Conservation (phyloP, 805 yeast species). For the Suhomyces canberraensis region DNA sequence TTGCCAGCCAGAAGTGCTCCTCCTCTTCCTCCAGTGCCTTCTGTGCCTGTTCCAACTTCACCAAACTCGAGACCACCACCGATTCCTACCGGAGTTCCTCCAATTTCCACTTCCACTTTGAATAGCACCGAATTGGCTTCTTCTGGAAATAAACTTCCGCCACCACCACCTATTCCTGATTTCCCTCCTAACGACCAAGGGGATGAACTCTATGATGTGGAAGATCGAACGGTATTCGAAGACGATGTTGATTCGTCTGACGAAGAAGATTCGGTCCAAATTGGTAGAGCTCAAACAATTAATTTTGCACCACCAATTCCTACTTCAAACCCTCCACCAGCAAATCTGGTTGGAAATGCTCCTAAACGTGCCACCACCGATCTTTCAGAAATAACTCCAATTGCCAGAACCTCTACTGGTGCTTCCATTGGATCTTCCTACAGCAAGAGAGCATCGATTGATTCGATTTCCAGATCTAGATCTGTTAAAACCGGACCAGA, state of each 20-base stretch:
- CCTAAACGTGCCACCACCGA: constrained; percentile 16
- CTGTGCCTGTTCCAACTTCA: constrained; percentile 9
- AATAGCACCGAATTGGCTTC: constrained; percentile 4
- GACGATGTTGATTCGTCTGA: constrained; percentile 12
- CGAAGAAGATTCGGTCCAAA: constrained; percentile 27
- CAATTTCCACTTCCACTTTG: constrained; percentile 4
- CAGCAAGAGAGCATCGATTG: constrained; percentile 13
- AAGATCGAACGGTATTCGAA: constrained; percentile 4
- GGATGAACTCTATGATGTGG: constrained; percentile 2
- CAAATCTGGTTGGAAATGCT: constrained; percentile 4
- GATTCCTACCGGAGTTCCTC: constrained; percentile 4
- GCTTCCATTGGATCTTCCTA: constrained; percentile 11
- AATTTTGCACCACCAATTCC: constrained; percentile 15
- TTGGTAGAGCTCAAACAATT: constrained; percentile 12
- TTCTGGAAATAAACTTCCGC: neutral
- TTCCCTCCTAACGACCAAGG: constrained; percentile 3
- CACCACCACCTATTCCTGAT: constrained; percentile 6
- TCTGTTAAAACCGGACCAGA: constrained; percentile 15
- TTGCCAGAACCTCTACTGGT: constrained; percentile 11
- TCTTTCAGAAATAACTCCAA: constrained; percentile 3
- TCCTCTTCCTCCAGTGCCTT: constrained; percentile 9
- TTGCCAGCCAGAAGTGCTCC: no score
- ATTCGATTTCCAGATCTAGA: constrained; percentile 14
- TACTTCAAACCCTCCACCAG: constrained; percentile 10
- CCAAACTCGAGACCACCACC: constrained; percentile 6